These are phyloP conservation scores for Suillus discolor DNA, from an alignment of 768 basidiomycete genomes.

Conservation along the genomic window DNA sequence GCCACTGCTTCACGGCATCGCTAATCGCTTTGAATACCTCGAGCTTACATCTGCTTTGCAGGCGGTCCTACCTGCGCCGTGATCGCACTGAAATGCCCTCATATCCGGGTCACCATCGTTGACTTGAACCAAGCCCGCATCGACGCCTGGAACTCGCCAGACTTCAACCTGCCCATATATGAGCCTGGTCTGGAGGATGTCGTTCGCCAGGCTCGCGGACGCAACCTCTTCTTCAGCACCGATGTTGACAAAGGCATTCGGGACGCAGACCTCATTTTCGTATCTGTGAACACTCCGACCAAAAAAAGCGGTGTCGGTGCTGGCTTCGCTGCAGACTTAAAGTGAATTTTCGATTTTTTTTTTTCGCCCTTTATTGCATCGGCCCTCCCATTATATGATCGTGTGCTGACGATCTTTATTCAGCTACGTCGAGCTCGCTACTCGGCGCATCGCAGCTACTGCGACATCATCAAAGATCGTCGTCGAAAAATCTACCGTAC, in stretches of 20 bases:
- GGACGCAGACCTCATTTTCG: conserved; percentile 98
- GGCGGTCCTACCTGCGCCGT: conserved; percentile 96
- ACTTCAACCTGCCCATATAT: conserved; percentile 91
- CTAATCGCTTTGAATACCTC: conserved; percentile 12
- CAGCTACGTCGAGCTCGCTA: conserved; percentile 97
- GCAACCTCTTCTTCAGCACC: conserved; percentile 97
- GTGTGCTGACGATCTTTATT: neutral
- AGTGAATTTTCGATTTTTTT: conserved; percentile 55
- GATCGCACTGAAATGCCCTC: conserved; percentile 90
- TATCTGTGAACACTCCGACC: conserved; percentile 98
- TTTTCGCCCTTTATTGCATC: conserved; percentile 5
- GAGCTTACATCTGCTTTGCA: conserved; percentile 33
- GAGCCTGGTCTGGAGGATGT: conserved; percentile 96
- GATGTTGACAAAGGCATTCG: conserved; percentile 91
- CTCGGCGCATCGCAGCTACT: conserved; percentile 92
- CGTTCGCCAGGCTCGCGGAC: conserved; percentile 83
- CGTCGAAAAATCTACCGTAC: conserved; percentile 99
- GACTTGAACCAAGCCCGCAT: conserved; percentile 94
- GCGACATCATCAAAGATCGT: conserved; percentile 95
- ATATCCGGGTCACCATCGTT: conserved; percentile 95
- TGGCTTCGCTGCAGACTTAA: conserved; percentile 97
- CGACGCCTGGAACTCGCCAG: conserved; percentile 93
- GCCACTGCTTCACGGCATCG: conserved; percentile 25
- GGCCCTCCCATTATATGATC: conserved; percentile 7
- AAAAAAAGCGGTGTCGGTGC: conserved; percentile 98